These are phyloP conservation scores for Chloropicon primus DNA, from an alignment of 139 green algal species.

Conservation along the genomic window DNA sequence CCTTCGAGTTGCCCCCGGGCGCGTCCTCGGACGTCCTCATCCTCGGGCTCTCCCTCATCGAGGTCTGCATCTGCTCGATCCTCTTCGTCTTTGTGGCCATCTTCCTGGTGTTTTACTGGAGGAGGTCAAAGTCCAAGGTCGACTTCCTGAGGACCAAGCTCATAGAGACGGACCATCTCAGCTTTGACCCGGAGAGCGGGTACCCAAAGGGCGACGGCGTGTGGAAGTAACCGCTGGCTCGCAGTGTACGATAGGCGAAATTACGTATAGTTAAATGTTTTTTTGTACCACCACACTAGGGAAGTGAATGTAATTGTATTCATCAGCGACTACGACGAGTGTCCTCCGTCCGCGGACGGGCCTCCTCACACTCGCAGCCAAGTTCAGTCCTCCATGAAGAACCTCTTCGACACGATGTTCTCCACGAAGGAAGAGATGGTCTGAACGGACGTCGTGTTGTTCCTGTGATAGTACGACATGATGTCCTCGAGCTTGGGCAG, in stretches of 20 bases:
- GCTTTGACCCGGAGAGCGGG: too few species aligned
- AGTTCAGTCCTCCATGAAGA: too few species aligned
- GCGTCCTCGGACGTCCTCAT: neutral
- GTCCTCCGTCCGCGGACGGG: too few species aligned
- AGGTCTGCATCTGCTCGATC: neutral
- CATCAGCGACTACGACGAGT: too few species aligned
- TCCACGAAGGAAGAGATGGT: neutral
- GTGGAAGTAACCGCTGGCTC: too few species aligned
- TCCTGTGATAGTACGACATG: neutral
- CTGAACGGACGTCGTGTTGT: neutral
- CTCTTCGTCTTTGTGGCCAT: neutral
- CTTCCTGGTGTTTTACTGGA: neutral
- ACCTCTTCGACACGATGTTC: too few species aligned
- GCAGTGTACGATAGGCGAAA: too few species aligned
- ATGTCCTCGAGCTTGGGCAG: neutral
- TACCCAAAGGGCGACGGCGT: too few species aligned
- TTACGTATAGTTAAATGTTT: too few species aligned
- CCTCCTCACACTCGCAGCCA: too few species aligned
- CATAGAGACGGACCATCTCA: neutral
- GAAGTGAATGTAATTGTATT: too few species aligned
- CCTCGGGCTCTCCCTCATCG: neutral
- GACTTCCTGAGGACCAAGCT: neutral
- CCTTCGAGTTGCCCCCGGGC: neutral
- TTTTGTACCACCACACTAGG: too few species aligned
- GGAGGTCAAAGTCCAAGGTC: neutral